Conservation (phyloP, 805 yeast genomes). For the Schwanniomyces vanrijiae region DNA sequence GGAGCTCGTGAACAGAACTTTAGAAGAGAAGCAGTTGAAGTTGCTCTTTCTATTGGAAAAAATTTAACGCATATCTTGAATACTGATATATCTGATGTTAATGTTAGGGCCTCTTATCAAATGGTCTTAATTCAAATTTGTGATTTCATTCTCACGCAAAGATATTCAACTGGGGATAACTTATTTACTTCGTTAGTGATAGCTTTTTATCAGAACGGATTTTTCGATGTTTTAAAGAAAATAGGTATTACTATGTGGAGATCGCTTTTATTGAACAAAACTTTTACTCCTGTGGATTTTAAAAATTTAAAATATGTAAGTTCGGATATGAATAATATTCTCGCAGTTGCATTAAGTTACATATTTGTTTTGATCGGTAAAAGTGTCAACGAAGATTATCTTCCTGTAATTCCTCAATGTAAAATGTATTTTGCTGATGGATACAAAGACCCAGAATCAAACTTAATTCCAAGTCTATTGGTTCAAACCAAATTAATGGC, state of each 20-base stretch:
- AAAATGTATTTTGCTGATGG: conserved; percentile 22
- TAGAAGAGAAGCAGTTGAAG: conserved; percentile 41
- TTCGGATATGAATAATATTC: conserved; percentile 33
- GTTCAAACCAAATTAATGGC: conserved; percentile 43
- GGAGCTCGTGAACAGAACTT: conserved; percentile 33
- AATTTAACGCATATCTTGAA: conserved; percentile 26
- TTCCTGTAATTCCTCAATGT: conserved; percentile 39
- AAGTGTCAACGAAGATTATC: conserved; percentile 36
- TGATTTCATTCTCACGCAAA: conserved; percentile 36
- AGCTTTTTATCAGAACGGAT: conserved; percentile 52
- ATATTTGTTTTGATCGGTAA: conserved; percentile 47
- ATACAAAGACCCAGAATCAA: conserved; percentile 15
- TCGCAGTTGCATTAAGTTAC: conserved; percentile 44
- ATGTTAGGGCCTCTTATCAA: conserved; percentile 23
- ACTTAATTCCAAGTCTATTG: conserved; percentile 24
- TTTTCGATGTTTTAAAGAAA: conserved; percentile 36
- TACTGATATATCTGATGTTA: conserved; percentile 15
- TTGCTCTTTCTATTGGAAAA: conserved; percentile 33
- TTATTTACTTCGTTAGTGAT: conserved; percentile 44
- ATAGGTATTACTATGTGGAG: conserved; percentile 20
- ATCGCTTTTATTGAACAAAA: conserved; percentile 13
- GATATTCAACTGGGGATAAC: conserved; percentile 20
- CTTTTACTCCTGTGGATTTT: conserved; percentile 15
- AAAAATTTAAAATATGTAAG: conserved; percentile 33
- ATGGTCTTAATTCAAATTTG: conserved; percentile 36